Evolutionary conservation across 768 basidiomycete genomes (phyloP), one percentile per base, ranked within the genome.

Genomic region (Suillus discolor): DNA sequence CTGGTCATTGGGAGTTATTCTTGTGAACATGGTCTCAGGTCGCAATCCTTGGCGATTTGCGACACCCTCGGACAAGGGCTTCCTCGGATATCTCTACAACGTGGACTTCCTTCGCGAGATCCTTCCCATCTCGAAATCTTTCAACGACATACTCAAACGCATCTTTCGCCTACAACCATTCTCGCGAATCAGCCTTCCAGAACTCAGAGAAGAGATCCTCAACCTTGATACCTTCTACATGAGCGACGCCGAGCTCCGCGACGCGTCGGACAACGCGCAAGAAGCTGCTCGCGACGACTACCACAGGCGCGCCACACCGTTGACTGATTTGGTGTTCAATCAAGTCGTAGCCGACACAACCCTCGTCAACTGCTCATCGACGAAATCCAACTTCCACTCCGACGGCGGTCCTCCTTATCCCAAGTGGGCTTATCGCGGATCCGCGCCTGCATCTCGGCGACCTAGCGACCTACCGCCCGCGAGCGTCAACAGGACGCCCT

Each of bases 11-110:
- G 91, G 90, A 23, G 84, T 97, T 67, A 91, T 97, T 68, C 83
- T 97, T 63, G 83, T 90, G 69, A 96, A 94, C 76, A 85, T 97
- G 79, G 87, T 91, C 57, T 89, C 89, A 63, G 89, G 89, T 20
- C 71, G 59, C 61, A 89, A 88, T 69, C 91, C 92, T 13, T 96
- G 94, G 94, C 81, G 84, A 62, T 83, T 85, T 69, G 92, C 93
- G 4, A 85, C 81, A 69, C 81, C 80, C 66, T 82, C 77, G 36
- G 92, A 95, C 78, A 84, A 86, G 60, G 88, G 85, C 65, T 95
- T 90, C 79, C 72, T 80, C 11, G 83, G 85, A 16, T 95, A 82
- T 79, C 75, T 91, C 65, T 78, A 83, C 67, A 81, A 93, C 71
- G 81, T 79, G 54, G 78, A 91, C 70, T 90, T 87, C 72, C 84